Conservation (phyloP, 257 asterid species). For the Voacanga thouarsii region DNA sequence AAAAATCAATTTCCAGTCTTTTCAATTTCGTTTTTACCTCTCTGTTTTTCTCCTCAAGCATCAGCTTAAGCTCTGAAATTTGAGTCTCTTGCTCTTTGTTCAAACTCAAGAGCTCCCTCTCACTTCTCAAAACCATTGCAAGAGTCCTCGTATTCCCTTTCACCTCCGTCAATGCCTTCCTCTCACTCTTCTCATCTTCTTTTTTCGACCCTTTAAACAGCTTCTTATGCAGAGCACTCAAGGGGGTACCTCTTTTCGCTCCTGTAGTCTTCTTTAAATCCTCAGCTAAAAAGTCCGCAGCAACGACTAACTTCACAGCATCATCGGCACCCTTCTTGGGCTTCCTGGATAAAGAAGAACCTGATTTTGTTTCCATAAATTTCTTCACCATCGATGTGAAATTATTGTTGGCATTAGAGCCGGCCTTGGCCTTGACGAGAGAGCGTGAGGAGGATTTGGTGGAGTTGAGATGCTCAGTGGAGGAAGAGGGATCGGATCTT, state of each 20-base stretch:
- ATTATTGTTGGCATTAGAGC: conserved; percentile 20
- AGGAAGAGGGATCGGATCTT: conserved; percentile 75
- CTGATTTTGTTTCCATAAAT: conserved; percentile 53
- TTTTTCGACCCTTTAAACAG: conserved; percentile 63
- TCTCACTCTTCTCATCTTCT: conserved; percentile 53
- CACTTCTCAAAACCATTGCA: conserved; percentile 92
- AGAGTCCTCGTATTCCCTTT: conserved; percentile 77
- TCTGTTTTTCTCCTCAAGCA: conserved; percentile 61
- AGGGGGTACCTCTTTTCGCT: conserved; percentile 44
- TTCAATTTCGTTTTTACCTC: conserved; percentile 40
- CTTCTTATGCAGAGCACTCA: conserved; percentile 74
- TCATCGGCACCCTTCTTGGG: conserved; percentile 24
- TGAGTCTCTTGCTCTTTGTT: conserved; percentile 62
- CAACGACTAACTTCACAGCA: conserved; percentile 30
- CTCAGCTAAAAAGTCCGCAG: conserved; percentile 59
- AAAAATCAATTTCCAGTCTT: neutral
- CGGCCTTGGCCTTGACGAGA: conserved; percentile 33
- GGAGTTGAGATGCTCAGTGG: conserved; percentile 33
- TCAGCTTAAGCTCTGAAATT: conserved; percentile 58
- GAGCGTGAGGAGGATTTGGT: conserved; percentile 32
- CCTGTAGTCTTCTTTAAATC: conserved; percentile 58
- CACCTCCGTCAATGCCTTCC: conserved; percentile 79
- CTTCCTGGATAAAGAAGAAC: conserved; percentile 18
- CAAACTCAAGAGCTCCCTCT: conserved; percentile 75
- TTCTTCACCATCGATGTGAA: conserved; percentile 67